Evolutionary conservation across 441 rosid genomes (phyloP).

Genomic region (Aleurites moluccanus): DNA sequence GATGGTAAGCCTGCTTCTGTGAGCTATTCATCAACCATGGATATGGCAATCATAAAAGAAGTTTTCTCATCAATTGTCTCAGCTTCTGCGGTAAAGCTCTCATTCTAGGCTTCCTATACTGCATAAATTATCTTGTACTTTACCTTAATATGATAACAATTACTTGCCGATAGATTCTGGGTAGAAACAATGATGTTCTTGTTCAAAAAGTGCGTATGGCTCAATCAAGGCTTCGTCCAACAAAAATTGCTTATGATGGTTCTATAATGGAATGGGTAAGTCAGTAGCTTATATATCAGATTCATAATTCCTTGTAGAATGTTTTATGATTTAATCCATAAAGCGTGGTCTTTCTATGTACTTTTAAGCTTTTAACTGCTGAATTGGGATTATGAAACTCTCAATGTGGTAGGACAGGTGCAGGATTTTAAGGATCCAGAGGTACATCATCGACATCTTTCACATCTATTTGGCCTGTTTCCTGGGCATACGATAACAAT

Average conservation of each 20-base stretch:
- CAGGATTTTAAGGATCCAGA: constrained; percentile 82
- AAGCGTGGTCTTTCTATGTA: not conserved
- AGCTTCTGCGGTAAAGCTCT: constrained; percentile 73
- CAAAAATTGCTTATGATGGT: constrained; percentile 70
- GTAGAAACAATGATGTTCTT: constrained; percentile 47
- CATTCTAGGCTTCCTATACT: not conserved
- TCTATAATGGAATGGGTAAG: constrained; percentile 93
- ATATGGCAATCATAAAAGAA: constrained; percentile 78
- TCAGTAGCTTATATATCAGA: constrained; percentile 5
- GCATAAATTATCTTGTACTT: not conserved
- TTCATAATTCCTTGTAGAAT: not conserved
- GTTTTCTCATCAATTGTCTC: constrained; percentile 60
- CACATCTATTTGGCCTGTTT: constrained; percentile 84
- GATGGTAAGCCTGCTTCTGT: constrained; percentile 72
- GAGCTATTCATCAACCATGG: constrained; percentile 97
- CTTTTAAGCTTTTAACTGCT: not conserved
- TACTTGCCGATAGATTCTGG: constrained; percentile 56
- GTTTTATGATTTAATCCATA: not conserved
- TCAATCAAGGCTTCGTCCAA: constrained; percentile 63
- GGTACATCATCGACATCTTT: constrained; percentile 83
- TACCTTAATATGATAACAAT: constrained; percentile 9
- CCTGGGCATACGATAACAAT: constrained; percentile 81
- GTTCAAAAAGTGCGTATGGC: constrained; percentile 55
- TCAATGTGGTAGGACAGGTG: constrained; percentile 42
- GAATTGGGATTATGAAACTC: constrained; percentile 8